Conservation (phyloP, 768 basidiomycete genomes). For the Amanita subjunquillea region DNA sequence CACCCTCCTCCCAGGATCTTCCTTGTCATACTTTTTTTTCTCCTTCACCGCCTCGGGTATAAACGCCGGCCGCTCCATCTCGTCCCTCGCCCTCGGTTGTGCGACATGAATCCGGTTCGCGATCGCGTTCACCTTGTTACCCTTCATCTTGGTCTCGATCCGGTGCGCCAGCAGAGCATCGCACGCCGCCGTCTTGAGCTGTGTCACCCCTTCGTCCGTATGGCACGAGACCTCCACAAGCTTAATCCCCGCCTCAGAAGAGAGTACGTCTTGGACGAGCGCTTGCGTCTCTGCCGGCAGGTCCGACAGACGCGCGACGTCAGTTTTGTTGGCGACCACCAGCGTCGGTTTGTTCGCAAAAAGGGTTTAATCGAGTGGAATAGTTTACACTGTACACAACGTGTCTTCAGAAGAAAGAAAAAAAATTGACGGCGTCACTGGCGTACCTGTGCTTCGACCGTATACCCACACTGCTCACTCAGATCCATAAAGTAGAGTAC, state of each 20-base stretch:
- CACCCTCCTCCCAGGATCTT: constrained; percentile 65
- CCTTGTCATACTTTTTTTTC: constrained; percentile 77
- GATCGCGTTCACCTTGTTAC: constrained; percentile 84
- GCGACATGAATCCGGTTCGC: constrained; percentile 96
- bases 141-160: constrained; percentile 90
- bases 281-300: constrained; percentile 64
- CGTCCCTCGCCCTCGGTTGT: constrained; percentile 82
- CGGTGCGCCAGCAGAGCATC: constrained; percentile 92
- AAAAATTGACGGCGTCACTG: neutral
- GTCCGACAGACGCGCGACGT: constrained; percentile 83
- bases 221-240: constrained; percentile 86
- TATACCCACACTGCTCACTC: constrained; percentile 96
- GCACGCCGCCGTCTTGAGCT: constrained; percentile 90
- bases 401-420: neutral
- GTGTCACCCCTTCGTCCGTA: constrained; percentile 97
- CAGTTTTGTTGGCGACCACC: constrained; percentile 97
- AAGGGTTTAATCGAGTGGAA: constrained; percentile 99
- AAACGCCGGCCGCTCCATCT: constrained; percentile 77
- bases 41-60: constrained; percentile 80
- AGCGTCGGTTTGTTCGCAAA: constrained; percentile 89
- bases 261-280: constrained; percentile 83
- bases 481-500: constrained; percentile 99
- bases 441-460: constrained; percentile 87
- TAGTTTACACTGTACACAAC: constrained; percentile 70
- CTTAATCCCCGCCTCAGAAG: constrained; percentile 51